Evolutionary conservation across 306 rosid species (phyloP), one percentile per base, ranked within the genome.

Genomic region (Castanospermum australe): DNA sequence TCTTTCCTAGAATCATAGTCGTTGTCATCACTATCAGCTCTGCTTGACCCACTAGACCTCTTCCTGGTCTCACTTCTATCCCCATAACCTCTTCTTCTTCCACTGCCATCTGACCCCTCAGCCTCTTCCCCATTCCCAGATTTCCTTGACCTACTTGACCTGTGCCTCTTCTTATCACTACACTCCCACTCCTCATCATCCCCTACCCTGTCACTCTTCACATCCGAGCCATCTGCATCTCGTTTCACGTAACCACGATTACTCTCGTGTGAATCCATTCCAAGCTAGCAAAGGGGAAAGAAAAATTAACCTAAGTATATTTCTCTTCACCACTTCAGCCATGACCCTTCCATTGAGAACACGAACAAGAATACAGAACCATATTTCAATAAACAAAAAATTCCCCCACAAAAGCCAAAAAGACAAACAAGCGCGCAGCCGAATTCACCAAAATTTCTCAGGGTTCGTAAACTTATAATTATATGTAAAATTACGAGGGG

Each of bases 111-210:
- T 13, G 89, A 73, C 30, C 70, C 90, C 67, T 91, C 97, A 12
- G 45, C 70, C 0, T 92, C 99, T 6, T 88, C 99, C 54, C 84
- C 94, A 12, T 89, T 81, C 21, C 84, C 87, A 3, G 89, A 82
- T 75, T 88, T 92, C 75, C 89, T 92, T 12, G 91, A 84, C 83
- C 90, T 89, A 57, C 93, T 90, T 10, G 97, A 91, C 83, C 92
- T 86, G 66, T 90, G 94, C 77, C 90, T 96, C 86, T 94, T 86
- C 89, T 85, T 93, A 54, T 96, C 97, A 82, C 33, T 50, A 18
- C 86, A 84, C 32, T 91, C 99, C 91, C 87, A 91, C 57, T 93
- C 86, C 44, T 93, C 97, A 11, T 88, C 87, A 0, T 93, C 98
- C 8, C 88, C 86, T 2, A 70, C 87, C 82, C 89, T 82, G 39